Evolutionary conservation across 257 asterid genomes (phyloP).

Genomic region (Fraxinus excelsior): DNA sequence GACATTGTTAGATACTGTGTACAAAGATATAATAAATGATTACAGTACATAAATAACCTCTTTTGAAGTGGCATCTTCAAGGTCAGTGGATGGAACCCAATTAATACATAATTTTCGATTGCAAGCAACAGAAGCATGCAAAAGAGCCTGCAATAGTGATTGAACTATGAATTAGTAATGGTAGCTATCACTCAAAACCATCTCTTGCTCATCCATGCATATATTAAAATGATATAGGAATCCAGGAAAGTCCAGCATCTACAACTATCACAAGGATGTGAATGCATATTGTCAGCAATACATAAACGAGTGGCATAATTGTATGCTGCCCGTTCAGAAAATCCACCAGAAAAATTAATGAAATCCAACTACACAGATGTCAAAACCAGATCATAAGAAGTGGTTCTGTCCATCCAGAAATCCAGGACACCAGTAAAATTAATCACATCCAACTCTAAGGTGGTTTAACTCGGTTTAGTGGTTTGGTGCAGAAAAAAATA

Average conservation of each 20-base stretch:
- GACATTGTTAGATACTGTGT: constrained; percentile 31
- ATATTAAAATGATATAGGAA: constrained; percentile 3
- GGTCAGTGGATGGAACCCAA: constrained; percentile 93
- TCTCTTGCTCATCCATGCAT: not conserved
- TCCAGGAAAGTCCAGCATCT: constrained; percentile 5
- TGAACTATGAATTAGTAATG: constrained; percentile 18
- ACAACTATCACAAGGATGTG: not conserved
- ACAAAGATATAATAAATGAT: constrained; percentile 23
- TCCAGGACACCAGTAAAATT: not conserved
- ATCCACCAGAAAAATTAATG: not conserved
- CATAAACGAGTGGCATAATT: not conserved
- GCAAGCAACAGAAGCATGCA: constrained; percentile 90
- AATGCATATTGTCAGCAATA: not conserved
- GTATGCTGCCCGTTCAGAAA: not conserved
- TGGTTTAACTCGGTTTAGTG: not conserved
- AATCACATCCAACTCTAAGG: not conserved
- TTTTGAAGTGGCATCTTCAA: constrained; percentile 67
- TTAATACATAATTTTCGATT: constrained; percentile 70
- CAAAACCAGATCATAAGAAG: not conserved
- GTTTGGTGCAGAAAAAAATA: no score
- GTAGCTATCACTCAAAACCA: constrained; percentile 11
- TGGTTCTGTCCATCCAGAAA: not conserved
- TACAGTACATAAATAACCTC: constrained; percentile 48
- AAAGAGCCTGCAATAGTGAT: constrained; percentile 74
- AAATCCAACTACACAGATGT: constrained; percentile 2